These are phyloP conservation scores for Colletotrichum caudatum DNA, from an alignment of 2,329 filamentous ascomycete species.

Conservation along the genomic window DNA sequence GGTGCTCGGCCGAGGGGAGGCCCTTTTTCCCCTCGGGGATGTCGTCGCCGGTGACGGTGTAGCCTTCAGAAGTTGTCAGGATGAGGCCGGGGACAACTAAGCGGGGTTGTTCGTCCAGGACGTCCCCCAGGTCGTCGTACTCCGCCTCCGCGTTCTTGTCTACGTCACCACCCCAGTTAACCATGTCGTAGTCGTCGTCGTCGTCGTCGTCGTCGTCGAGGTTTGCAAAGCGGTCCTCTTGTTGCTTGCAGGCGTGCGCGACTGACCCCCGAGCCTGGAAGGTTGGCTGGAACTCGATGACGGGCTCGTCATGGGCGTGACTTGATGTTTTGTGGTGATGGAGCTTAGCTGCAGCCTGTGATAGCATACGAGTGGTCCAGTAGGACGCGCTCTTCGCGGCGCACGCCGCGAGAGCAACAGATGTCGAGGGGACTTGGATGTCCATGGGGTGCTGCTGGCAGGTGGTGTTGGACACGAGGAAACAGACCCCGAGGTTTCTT, in stretches of 20 bases:
- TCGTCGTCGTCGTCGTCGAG: not conserved
- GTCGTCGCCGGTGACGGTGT: not conserved
- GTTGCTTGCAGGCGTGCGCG: not conserved
- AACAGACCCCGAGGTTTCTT: not conserved
- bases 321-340: not conserved
- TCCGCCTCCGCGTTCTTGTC: not conserved
- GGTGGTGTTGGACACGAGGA: not conserved
- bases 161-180: not conserved
- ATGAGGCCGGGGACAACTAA: not conserved
- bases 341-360: not conserved
- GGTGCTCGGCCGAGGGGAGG: not conserved
- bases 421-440: not conserved
- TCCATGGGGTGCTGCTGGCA: not conserved
- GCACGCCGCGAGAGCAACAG: not conserved
- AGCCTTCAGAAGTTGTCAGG: constrained; percentile 11
- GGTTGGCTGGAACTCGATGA: not conserved
- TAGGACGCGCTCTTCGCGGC: not conserved
- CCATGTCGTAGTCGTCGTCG: not conserved
- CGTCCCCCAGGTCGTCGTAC: not conserved
- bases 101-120: not conserved
- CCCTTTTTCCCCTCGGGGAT: not conserved
- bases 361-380: not conserved
- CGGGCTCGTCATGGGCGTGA: not conserved
- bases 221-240: not conserved
- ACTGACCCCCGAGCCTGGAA: not conserved